Percentiles rank a stretch among this genome's conserved stretches.
These are phyloP conservation scores for Zymoseptoria ardabiliae DNA, from an alignment of 2,329 filamentous ascomycete species.

Conservation along the genomic window DNA sequence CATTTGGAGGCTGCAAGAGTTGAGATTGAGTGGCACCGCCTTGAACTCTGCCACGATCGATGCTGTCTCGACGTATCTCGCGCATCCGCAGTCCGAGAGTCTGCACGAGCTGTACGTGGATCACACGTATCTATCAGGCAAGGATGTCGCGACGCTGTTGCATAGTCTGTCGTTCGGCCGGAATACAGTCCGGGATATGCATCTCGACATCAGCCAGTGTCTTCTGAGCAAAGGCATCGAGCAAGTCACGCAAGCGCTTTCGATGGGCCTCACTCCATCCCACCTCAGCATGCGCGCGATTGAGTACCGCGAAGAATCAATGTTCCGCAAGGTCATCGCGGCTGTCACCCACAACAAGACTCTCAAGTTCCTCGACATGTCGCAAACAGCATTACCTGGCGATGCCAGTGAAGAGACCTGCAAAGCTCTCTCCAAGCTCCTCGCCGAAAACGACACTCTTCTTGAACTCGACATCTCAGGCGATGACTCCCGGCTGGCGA, in stretches of 20 bases:
- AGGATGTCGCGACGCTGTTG: conserved; percentile 58
- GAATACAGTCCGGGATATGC: conserved; percentile 47
- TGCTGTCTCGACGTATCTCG: conserved; percentile 55
- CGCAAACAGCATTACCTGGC: conserved; percentile 61
- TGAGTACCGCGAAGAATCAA: conserved; percentile 58
- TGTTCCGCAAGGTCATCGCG: conserved; percentile 56
- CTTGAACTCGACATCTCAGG: conserved; percentile 63
- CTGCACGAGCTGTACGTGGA: conserved; percentile 58
- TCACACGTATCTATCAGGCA: conserved; percentile 58
- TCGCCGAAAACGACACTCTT: conserved; percentile 59
- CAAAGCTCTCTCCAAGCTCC: conserved; percentile 54
- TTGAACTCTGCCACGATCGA: conserved; percentile 58
- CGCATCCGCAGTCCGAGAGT: conserved; percentile 45
- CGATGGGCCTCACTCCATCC: conserved; percentile 49
- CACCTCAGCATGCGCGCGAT: conserved; percentile 61
- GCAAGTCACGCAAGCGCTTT: conserved; percentile 46
- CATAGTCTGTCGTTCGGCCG: conserved; percentile 50
- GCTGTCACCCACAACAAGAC: conserved; percentile 57
- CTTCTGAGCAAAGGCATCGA: conserved; percentile 47
- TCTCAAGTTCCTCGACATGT: conserved; percentile 59
- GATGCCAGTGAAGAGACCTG: conserved; percentile 63
- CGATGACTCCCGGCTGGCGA: conserved; percentile 64
- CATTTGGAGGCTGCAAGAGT: conserved; percentile 59
- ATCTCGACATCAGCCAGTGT: conserved; percentile 61
- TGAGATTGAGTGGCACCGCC: conserved; percentile 56